These are phyloP conservation scores for Gaertneriomyces sp. DNA, from an alignment of 192 early-diverging fungal species.

Conservation along the genomic window DNA sequence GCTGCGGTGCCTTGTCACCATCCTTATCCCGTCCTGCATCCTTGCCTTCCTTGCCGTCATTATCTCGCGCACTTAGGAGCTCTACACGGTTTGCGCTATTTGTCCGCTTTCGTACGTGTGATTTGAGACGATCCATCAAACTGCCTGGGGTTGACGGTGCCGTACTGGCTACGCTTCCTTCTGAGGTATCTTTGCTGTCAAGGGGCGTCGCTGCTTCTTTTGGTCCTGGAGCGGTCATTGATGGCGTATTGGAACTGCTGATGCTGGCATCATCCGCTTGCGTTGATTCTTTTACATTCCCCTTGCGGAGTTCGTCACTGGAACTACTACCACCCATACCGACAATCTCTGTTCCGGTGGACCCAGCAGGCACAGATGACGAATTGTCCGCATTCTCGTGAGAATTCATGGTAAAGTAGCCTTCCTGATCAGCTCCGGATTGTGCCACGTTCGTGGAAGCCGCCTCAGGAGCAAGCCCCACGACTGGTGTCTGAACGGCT, in stretches of 20 bases:
- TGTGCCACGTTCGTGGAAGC: background rate
- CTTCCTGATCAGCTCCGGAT: background rate
- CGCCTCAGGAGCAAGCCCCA: background rate
- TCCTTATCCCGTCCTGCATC: background rate
- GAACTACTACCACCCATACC: background rate
- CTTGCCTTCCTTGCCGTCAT: constrained; percentile 2
- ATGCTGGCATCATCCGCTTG: background rate
- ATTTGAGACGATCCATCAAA: constrained; percentile 15
- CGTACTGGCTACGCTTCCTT: background rate
- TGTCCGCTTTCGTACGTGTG: constrained; percentile 18
- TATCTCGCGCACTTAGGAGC: background rate
- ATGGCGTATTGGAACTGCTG: background rate
- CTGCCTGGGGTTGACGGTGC: constrained; percentile 8
- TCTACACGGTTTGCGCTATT: constrained; percentile 4
- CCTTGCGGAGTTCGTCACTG: background rate
- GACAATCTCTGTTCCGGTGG: background rate
- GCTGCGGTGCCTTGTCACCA: background rate
- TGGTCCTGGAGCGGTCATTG: background rate
- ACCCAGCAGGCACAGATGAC: too few species aligned
- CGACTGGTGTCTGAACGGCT: background rate
- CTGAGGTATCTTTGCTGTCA: background rate
- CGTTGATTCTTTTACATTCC: background rate
- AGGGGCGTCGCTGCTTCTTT: background rate
- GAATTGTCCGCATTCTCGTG: background rate
- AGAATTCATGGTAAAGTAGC: background rate